phyloP scores from a whole-genome alignment of 441 rosid species.

The Corymbia calophylla region DNA sequence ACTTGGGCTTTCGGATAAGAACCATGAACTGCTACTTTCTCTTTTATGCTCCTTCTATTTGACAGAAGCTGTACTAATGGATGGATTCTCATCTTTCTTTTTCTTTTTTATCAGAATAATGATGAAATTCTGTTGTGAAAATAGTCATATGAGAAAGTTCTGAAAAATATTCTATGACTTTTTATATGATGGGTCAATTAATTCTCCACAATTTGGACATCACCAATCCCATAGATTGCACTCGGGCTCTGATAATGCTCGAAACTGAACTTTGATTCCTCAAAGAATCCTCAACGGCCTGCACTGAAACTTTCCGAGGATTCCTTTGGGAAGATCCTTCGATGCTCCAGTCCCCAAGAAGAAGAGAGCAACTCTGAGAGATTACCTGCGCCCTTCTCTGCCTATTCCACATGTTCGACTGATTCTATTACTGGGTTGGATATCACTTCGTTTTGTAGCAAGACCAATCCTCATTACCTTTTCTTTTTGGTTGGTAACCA shows the following conservation, averaged over 20 bases:
- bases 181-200: background rate
- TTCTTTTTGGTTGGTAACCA: no score
- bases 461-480: background rate
- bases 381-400: background rate
- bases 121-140: background rate
- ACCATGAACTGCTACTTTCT: background rate
- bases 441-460: background rate
- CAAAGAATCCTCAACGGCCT: background rate
- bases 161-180: background rate
- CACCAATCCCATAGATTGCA: background rate
- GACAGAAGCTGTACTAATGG: background rate
- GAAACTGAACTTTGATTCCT: background rate
- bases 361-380: background rate
- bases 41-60: background rate
- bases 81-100: background rate
- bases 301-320: background rate
- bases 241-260: background rate
- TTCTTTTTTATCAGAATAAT: background rate
- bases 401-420: background rate
- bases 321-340: background rate
- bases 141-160: background rate
- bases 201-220: background rate
- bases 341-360: background rate
- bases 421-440: background rate
- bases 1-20: background rate